Base-by-base conservation (phyloP, 495 filamentous ascomycete species). In the Chaetomium fimeti region DNA sequence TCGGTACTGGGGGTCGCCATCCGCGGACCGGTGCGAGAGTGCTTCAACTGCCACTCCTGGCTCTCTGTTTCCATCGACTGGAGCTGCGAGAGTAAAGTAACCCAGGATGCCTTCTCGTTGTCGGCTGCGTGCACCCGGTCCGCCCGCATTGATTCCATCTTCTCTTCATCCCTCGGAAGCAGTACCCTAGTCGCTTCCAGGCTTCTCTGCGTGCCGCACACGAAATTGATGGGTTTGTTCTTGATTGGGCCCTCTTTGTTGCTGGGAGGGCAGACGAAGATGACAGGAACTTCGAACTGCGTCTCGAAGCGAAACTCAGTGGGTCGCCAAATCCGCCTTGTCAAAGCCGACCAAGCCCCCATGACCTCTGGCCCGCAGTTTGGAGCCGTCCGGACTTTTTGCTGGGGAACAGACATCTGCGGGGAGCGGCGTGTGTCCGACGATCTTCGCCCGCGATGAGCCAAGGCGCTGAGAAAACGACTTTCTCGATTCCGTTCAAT, bases 81-180 rank as follows among this genome's bases (percentile, higher is more conserved):
- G 0, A 80, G 70, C 20, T 76, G 72, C 6, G 72, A 76, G 12
- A 84, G 68, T 22, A 83, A 69, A 2, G 67, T 71, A 5, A 81
- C 72, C 79, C 81, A 83, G 2, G 79, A 78, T 2, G 79, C 78
- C 32, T 74, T 60, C 55, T 82, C 81, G 52, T 83, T 81, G 66
- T 83, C 78, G 7, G 79, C 78, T 29, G 72, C 79, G 65, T 75
- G 76, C 5, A 79, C 12, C n/a, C 4, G 43, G 43, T 8, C n/a
- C 1, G 18, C 73, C 20, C 66, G 62, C 12, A 63, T 36, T 25
- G 68, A 54, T 13, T n/a, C n/a, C 53, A 61, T 22, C 42, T 45
- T 20, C 24, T 70, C 52, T 38, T 73, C 64, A 24, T 76, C 58
- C 20, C 36, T 53, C 0, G 66, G 59, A 11, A 71, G 63, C 42